Base-by-base conservation (phyloP, 2,329 filamentous ascomycete species). In the Nothopassalora personata region DNA sequence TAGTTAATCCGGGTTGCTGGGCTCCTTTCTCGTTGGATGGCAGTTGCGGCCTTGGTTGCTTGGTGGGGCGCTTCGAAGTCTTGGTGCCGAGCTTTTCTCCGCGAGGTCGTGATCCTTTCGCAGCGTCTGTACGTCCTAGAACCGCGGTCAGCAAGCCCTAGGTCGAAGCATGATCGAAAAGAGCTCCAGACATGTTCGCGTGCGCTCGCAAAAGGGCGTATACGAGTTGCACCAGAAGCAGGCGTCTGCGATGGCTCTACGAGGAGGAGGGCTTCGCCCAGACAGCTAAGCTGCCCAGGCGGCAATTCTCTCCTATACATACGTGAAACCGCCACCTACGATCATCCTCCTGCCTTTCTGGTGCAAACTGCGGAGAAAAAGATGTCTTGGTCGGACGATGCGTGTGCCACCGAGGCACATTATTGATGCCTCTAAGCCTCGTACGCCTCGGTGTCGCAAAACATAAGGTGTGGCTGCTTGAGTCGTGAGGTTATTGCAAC, bases 1-100 rank as follows among this genome's bases (percentile, higher is more conserved):
- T n/a, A n/a, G n/a, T n/a, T n/a, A n/a, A n/a, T 2, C 30, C 30
- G 50, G 50, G 18, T n/a, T 27, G 4, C 23, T 23, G 31, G 9
- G 31, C 31, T 36, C 4, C 18, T 23, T 19, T 39, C 30, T 53
- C 23, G 31, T 19, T 53, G 15, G 50, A 53, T 36, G 50, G 31
- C 50, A 23, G 3, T 36, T 11, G 50, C 50, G 50, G 50, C n/a
- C 50, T 53, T 53, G 50, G 31, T 36, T 36, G 50, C 50, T 53
- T 53, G 50, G 50, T 36, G 19, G 23, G 33, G 23, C 30, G 50
- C 15, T n/a, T 39, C 30, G 50, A 11, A 33, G 31, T 53, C 50
- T 53, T 53, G 50, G 50, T 11, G 9, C n/a, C 30, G 39, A 53
- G 50, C 39, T 43, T 18, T 5, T n/a, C 13, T 6, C 18, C 13